Evolutionary conservation across 257 asterid species (phyloP).

Genomic region (Orobanche coerulescens): DNA sequence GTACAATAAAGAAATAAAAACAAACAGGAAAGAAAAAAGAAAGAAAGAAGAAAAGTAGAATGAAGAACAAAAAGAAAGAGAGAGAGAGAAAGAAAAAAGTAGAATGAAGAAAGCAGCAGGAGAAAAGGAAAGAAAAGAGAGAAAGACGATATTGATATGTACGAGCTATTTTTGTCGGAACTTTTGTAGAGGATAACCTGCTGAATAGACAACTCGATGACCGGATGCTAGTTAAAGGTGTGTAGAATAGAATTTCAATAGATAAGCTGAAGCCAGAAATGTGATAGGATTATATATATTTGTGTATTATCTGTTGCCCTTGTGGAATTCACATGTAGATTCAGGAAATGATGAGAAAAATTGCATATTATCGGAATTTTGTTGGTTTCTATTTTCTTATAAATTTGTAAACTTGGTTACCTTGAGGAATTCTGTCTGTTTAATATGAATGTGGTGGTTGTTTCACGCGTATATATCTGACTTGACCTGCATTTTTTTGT

Average conservation of each 20-base stretch:
- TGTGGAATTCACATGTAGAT: conserved; percentile 12
- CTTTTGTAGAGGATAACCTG: too few species aligned
- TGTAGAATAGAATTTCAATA: background rate
- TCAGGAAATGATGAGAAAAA: conserved; percentile 1
- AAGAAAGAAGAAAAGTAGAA: too few species aligned
- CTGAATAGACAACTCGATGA: background rate
- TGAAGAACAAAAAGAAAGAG: too few species aligned
- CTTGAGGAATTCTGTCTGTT: background rate
- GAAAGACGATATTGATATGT: too few species aligned
- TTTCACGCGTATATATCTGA: conserved; percentile 17
- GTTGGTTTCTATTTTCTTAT: background rate
- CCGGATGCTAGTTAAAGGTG: background rate
- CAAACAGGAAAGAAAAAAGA: too few species aligned
- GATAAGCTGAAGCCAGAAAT: conserved; percentile 1
- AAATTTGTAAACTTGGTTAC: background rate
- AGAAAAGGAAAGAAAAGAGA: too few species aligned
- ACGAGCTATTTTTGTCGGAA: too few species aligned
- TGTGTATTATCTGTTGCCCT: background rate
- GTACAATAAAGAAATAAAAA: too few species aligned
- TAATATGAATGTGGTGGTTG: background rate
- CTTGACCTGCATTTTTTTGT: conserved; percentile 24
- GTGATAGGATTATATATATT: background rate
- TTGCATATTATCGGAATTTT: background rate
- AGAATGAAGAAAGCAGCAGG: too few species aligned
- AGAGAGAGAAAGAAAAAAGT: too few species aligned